phyloP scores from a whole-genome alignment of 495 filamentous ascomycete genomes.

The Penicillium ochrochloron region DNA sequence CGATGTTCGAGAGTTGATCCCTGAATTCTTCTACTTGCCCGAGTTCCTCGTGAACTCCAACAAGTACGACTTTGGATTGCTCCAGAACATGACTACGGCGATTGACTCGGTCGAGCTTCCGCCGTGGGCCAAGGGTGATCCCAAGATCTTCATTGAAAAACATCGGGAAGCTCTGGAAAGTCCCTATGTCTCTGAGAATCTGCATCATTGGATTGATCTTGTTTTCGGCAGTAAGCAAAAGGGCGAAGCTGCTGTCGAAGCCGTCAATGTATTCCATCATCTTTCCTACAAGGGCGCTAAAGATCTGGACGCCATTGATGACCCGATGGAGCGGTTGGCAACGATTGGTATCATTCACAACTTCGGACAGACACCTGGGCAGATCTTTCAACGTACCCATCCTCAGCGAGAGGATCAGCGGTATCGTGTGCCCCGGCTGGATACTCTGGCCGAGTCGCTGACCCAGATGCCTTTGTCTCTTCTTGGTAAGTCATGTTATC shows the following conservation, averaged over 20 bases:
- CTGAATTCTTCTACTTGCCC: conserved; percentile 95
- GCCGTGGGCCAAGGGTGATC: conserved; percentile 96
- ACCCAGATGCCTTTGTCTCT: conserved; percentile 82
- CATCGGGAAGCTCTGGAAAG: conserved; percentile 94
- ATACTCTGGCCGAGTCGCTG: conserved; percentile 76
- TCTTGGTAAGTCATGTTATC: conserved; percentile 51
- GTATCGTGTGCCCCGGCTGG: conserved; percentile 68
- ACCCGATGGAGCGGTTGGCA: conserved; percentile 79
- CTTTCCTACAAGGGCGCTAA: conserved; percentile 92
- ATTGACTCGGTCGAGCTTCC: conserved; percentile 87
- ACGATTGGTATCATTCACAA: conserved; percentile 98
- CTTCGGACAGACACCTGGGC: conserved; percentile 95
- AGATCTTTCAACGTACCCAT: conserved; percentile 86
- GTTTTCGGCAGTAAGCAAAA: conserved; percentile 95
- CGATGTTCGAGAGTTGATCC: conserved; percentile 91
- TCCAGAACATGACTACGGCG: conserved; percentile 75
- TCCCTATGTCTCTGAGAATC: conserved; percentile 84
- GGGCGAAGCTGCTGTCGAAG: conserved; percentile 89
- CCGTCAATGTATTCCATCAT: conserved; percentile 93
- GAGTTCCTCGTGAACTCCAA: conserved; percentile 94
- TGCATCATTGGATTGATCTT: conserved; percentile 96
- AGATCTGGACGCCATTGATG: conserved; percentile 88
- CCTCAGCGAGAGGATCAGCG: conserved; percentile 67
- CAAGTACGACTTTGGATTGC: conserved; percentile 85
- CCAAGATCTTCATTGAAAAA: conserved; percentile 93